Base-by-base conservation (phyloP, 148 eudicot species). In the Vaccinium corymbosum region DNA sequence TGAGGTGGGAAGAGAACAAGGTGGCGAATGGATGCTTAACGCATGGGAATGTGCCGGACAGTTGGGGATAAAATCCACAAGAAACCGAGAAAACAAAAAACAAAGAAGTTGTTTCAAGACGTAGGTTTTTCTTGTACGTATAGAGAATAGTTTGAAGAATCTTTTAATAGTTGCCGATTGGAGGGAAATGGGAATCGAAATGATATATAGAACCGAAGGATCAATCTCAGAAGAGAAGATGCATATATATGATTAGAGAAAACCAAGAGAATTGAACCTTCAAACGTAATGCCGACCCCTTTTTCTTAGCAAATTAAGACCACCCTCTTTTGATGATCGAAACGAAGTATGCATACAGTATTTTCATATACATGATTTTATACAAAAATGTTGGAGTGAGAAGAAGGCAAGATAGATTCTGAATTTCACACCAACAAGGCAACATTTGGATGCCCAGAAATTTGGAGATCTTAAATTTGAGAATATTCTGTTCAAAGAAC, bases 391-490 rank as follows among this genome's bases (percentile, higher is more conserved):
- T 56, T 72, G 56, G 83, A 72, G 79, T 27, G 48, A 20, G 38
- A 42, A 73, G 59, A 76, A 19, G 56, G 80, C 52, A 79, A 80
- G 8, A 27, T 57, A 19, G 17, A 19, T 51, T 49, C 32, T 49
- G 48, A 80, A 72, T 46, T 29, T 74, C 42, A 17, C 25, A 73
- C 3, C 20, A 73, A 59, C 86, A 85, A 85, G 83, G 75, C 70
- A 85, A 32, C 50, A 51, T 74, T 49, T 80, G 73, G 70, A 46
- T 55, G 4, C 80, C 29, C 70, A 73, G 81, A 68, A 84, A 35
- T 2, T 0, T 15, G 29, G 32, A 38, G 35, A 62, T 38, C 22
- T 15, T 35, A 27, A 5, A 15, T 29, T 4, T n/a, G 32, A 49
- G 56, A 49, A 66, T 52, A 46, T 84, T 78, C 35, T 68, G 11